Evolutionary conservation across 2,329 filamentous ascomycete species (phyloP).

Genomic region (Calonectria hawksworthii): DNA sequence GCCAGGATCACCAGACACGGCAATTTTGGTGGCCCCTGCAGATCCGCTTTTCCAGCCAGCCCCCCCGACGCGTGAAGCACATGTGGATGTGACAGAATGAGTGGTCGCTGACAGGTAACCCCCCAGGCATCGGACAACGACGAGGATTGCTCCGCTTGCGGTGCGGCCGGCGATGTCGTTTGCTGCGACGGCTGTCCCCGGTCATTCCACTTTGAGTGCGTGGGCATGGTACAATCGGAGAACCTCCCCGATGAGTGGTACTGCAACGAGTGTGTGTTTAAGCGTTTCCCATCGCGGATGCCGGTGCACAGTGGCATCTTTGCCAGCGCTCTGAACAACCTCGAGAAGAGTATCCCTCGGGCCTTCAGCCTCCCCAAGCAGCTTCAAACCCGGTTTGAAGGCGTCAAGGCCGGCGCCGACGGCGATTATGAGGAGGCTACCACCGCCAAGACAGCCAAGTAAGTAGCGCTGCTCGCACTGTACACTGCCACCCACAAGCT

Average conservation of each 20-base stretch:
- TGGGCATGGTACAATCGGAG: constrained; percentile 82
- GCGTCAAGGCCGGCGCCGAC: constrained; percentile 80
- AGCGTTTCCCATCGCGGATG: constrained; percentile 61
- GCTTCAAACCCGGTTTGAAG: constrained; percentile 83
- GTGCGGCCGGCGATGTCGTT: constrained; percentile 85
- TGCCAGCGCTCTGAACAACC: constrained; percentile 71
- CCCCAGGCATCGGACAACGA: constrained; percentile 76
- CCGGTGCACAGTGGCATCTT: constrained; percentile 69
- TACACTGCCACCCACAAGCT: background rate
- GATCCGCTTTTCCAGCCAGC: constrained; percentile 46
- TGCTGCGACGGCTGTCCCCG: constrained; percentile 95
- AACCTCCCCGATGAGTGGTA: constrained; percentile 84
- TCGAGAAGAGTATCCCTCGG: constrained; percentile 78
- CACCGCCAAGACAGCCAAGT: constrained; percentile 74
- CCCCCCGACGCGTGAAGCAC: constrained; percentile 37
- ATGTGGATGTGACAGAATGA: constrained; percentile 38
- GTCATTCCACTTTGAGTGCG: constrained; percentile 91
- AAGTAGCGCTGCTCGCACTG: constrained; percentile 52
- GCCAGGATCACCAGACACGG: constrained; percentile 37
- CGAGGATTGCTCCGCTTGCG: constrained; percentile 90
- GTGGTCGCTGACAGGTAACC: constrained; percentile 49
- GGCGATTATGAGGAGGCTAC: constrained; percentile 84
- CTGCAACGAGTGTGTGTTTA: constrained; percentile 79
- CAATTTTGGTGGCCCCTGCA: constrained; percentile 44
- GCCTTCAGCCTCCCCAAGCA: constrained; percentile 80